Evolutionary conservation across 164 flowering plant genomes (phyloP).

Genomic region (Amborella trichopoda): DNA sequence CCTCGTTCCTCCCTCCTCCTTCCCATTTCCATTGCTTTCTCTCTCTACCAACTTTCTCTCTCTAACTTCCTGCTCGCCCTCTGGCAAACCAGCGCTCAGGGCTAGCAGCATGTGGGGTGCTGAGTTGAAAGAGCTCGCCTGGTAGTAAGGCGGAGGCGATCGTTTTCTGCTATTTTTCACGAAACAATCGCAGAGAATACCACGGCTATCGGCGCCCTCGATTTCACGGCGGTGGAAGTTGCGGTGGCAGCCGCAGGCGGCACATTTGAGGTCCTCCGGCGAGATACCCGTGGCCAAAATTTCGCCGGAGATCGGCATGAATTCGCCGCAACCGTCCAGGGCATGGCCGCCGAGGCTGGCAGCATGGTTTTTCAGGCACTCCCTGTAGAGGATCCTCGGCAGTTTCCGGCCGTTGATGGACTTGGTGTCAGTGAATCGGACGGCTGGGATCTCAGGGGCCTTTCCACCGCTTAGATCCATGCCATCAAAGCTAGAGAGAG

Average conservation of each 20-base stretch:
- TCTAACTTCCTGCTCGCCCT: neutral
- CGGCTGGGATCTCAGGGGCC: conserved; percentile 32
- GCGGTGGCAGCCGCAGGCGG: conserved; percentile 58
- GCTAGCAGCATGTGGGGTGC: conserved; percentile 49
- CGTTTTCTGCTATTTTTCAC: no score
- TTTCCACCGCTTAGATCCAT: conserved; percentile 12
- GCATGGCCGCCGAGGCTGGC: conserved; percentile 43
- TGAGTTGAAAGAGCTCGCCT: conserved; percentile 20
- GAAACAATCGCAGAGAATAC: no score
- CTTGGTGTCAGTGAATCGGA: conserved; percentile 22
- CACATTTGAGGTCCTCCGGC: conserved; percentile 41
- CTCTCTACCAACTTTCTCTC: no score
- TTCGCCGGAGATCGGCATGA: conserved; percentile 34
- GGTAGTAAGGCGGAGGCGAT: conserved; percentile 25
- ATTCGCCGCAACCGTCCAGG: conserved; percentile 51
- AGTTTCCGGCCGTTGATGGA: conserved; percentile 5
- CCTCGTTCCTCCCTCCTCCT: conserved; percentile 13
- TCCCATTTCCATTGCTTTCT: neutral
- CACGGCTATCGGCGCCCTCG: neutral
- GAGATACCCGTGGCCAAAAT: conserved; percentile 20
- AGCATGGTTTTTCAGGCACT: conserved; percentile 48
- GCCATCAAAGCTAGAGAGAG: conserved; percentile 1
- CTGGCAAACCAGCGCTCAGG: conserved; percentile 19
- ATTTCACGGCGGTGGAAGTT: conserved; percentile 11
- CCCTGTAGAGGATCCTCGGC: conserved; percentile 26